These are phyloP conservation scores for Phoma herbarum DNA, from an alignment of 2,329 filamentous ascomycete genomes.

Conservation along the genomic window DNA sequence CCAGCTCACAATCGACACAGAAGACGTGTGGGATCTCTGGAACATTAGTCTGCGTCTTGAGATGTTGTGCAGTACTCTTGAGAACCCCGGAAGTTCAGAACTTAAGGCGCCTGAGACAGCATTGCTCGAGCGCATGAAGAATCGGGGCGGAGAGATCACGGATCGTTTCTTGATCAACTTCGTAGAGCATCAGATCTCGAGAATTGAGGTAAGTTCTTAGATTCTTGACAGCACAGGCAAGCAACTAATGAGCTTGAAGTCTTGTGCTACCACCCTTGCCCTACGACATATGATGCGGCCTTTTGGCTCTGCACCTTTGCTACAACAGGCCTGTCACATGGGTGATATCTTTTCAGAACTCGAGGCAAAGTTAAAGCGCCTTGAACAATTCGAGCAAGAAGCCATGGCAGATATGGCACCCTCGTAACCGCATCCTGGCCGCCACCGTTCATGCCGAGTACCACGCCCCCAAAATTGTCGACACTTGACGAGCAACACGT, in stretches of 20 bases:
- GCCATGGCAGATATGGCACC: conserved; percentile 41
- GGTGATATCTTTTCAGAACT: conserved; percentile 71
- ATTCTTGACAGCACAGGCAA: not conserved
- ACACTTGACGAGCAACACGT: conserved; percentile 7
- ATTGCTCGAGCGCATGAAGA: conserved; percentile 77
- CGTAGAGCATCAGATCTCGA: conserved; percentile 91
- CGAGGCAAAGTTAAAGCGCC: conserved; percentile 68
- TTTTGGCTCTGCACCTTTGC: conserved; percentile 68
- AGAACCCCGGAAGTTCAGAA: conserved; percentile 69
- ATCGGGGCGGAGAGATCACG: conserved; percentile 81
- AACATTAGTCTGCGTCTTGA: conserved; percentile 87
- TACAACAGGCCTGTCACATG: conserved; percentile 82
- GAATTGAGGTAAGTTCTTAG: conserved; percentile 80
- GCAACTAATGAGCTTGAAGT: conserved; percentile 61
- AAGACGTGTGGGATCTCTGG: conserved; percentile 90
- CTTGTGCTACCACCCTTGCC: conserved; percentile 79
- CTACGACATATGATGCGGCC: conserved; percentile 82
- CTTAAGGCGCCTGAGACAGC: conserved; percentile 84
- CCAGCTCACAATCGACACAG: conserved; percentile 79
- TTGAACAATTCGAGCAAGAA: conserved; percentile 57
- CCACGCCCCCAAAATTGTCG: not conserved
- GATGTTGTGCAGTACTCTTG: conserved; percentile 90
- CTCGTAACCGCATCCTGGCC: conserved; percentile 21
- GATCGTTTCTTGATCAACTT: conserved; percentile 89
- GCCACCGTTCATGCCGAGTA: not conserved